phyloP scores from a whole-genome alignment of 306 rosid genomes.

The Arachis stenosperma region DNA sequence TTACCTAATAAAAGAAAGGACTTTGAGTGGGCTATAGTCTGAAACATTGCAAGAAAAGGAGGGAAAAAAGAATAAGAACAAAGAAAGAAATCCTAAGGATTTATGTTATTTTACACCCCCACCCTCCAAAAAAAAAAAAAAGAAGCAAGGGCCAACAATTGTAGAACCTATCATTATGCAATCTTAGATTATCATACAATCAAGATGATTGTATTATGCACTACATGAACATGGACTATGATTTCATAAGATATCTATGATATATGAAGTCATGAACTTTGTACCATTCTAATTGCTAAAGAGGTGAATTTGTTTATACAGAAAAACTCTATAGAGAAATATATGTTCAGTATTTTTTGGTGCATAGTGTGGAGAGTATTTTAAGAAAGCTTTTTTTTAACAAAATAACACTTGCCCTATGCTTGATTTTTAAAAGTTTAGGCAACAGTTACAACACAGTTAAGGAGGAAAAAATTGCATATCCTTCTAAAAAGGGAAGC shows the following conservation, averaged over 20 bases:
- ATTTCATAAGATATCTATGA: constrained; percentile 1
- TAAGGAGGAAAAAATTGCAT: not conserved
- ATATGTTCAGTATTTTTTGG: not conserved
- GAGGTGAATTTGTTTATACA: not conserved
- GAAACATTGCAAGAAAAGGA: not conserved
- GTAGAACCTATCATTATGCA: constrained; percentile 13
- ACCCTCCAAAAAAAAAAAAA: too few relatives aligned
- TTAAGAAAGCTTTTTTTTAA: constrained; percentile 5
- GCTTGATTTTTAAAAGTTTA: not conserved
- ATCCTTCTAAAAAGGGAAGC: constrained; percentile 1
- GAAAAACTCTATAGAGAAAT: not conserved
- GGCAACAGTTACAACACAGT: constrained; percentile 1
- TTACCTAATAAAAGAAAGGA: constrained; percentile 55
- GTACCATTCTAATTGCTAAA: constrained; percentile 2
- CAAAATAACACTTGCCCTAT: constrained; percentile 1
- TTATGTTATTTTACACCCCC: not conserved
- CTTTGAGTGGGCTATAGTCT: not conserved
- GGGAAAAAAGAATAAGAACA: not conserved
- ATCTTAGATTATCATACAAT: constrained; percentile 19
- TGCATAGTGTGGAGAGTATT: too few relatives aligned
- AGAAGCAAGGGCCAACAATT: constrained; percentile 6
- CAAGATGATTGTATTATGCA: not conserved
- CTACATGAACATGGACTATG: not conserved
- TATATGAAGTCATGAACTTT: not conserved
- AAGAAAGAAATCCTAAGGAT: not conserved